phyloP scores from a whole-genome alignment of 2,329 filamentous ascomycete species.

The Malbranchea zuffiana region DNA sequence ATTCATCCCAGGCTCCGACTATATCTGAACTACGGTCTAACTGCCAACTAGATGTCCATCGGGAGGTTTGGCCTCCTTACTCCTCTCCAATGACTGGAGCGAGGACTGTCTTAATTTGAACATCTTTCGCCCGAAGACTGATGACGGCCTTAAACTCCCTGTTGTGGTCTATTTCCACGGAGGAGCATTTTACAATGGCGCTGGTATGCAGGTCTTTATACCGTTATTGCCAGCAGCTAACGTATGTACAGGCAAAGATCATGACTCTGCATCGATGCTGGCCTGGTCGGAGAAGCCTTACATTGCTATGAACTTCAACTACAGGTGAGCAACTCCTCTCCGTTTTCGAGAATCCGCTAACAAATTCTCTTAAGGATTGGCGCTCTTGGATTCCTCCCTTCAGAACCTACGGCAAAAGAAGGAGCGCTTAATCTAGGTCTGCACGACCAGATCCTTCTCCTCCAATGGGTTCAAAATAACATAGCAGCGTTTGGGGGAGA shows the following conservation, averaged over 20 bases:
- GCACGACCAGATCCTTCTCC: constrained; percentile 27
- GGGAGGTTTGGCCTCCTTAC: constrained; percentile 9
- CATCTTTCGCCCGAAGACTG: constrained; percentile 27
- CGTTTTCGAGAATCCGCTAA: neutral
- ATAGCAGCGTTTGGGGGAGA: constrained; percentile 22
- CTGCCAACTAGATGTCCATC: constrained; percentile 10
- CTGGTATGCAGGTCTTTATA: constrained; percentile 12
- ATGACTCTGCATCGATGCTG: constrained; percentile 53
- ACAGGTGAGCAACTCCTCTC: constrained; percentile 20
- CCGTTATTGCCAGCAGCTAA: neutral
- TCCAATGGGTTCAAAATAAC: constrained; percentile 26
- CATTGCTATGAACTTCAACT: constrained; percentile 37
- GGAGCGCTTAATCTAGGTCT: constrained; percentile 40
- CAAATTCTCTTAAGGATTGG: constrained; percentile 22
- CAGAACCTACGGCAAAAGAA: constrained; percentile 41
- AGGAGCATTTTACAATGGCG: constrained; percentile 28
- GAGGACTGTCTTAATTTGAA: constrained; percentile 36
- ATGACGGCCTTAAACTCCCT: constrained; percentile 21
- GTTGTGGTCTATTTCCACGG: constrained; percentile 36
- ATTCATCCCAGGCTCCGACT: neutral
- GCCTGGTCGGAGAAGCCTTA: constrained; percentile 40
- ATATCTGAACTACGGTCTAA: neutral
- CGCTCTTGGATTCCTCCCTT: constrained; percentile 56
- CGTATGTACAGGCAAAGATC: constrained; percentile 26
- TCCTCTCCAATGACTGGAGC: constrained; percentile 30